Evolutionary conservation across 257 asterid species (phyloP).

Genomic region (Thymus quinquecostatus): DNA sequence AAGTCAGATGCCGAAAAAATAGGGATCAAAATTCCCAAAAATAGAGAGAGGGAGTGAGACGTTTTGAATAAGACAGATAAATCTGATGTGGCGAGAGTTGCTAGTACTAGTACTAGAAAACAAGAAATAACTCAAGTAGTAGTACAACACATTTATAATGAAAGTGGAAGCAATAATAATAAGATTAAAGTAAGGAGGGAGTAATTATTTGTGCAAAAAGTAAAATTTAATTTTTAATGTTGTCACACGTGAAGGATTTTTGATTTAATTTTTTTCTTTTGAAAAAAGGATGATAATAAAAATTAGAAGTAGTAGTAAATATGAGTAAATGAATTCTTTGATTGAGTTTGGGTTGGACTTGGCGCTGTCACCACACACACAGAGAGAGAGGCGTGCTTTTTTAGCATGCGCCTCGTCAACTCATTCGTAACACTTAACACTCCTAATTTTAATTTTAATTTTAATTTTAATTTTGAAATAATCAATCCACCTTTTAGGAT

Average conservation of each 20-base stretch:
- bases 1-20: too few species aligned
- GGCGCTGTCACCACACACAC: slow-evolving; percentile 41
- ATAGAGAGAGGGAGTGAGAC: too few species aligned
- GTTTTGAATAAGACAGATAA: too few species aligned
- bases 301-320: too few species aligned
- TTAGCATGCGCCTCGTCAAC: slow-evolving; percentile 41
- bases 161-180: slow-evolving; percentile 2
- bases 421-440: slow-evolving; percentile 1
- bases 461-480: not conserved
- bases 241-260: slow-evolving; percentile 32
- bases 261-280: too few species aligned
- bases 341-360: slow-evolving; percentile 19
- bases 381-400: slow-evolving; percentile 38
- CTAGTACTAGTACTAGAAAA: too few species aligned
- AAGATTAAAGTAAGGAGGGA: slow-evolving; percentile 13
- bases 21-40: too few species aligned
- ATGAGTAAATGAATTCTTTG: too few species aligned
- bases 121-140: not conserved
- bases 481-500: too few species aligned
- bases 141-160: not conserved
- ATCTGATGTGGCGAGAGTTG: too few species aligned
- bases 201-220: slow-evolving; percentile 36
- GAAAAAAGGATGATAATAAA: too few species aligned
- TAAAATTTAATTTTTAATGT: not conserved
- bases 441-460: not conserved